A percentile compares a stretch with the other conserved stretches of the same genome.
Conservation (phyloP, 164 flowering plant genomes). For the Nymphaea colorata region DNA sequence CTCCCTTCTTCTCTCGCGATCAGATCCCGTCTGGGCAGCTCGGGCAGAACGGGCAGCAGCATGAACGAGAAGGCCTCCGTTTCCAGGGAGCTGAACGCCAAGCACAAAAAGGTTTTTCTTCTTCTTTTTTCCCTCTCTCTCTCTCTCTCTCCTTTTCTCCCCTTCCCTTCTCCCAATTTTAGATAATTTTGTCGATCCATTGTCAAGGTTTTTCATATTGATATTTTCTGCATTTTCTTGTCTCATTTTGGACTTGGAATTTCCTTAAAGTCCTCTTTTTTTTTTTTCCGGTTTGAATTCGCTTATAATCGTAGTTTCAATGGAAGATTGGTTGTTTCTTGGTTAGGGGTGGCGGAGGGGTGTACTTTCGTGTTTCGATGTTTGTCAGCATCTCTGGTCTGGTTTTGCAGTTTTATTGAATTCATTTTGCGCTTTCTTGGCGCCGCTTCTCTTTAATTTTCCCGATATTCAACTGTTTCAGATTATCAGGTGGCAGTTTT, state of each 20-base stretch:
- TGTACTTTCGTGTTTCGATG: background rate
- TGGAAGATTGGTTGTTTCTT: background rate
- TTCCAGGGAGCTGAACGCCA: conserved; percentile 43
- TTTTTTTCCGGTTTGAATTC: too few species aligned
- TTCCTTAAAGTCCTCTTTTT: too few species aligned
- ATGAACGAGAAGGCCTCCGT: conserved; percentile 54
- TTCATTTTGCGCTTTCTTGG: background rate
- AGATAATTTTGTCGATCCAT: too few species aligned
- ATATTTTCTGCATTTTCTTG: too few species aligned
- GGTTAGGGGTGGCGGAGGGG: background rate
- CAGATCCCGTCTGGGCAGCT: background rate
- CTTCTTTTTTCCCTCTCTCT: background rate
- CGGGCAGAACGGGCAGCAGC: conserved; percentile 5
- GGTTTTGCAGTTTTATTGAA: background rate
- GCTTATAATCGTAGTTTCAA: too few species aligned
- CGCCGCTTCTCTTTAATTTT: too few species aligned
- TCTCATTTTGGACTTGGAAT: too few species aligned
- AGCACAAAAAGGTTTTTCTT: conserved; percentile 37
- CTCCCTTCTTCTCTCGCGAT: conserved; percentile 7
- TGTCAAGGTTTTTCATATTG: too few species aligned
- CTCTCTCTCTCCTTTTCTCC: background rate
- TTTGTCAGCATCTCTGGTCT: background rate
- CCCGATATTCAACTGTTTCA: too few species aligned
- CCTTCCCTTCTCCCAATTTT: background rate
- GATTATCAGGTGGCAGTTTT: background rate